Base-by-base conservation (phyloP, 2,329 filamentous ascomycete species). In the Eutypa lata region DNA sequence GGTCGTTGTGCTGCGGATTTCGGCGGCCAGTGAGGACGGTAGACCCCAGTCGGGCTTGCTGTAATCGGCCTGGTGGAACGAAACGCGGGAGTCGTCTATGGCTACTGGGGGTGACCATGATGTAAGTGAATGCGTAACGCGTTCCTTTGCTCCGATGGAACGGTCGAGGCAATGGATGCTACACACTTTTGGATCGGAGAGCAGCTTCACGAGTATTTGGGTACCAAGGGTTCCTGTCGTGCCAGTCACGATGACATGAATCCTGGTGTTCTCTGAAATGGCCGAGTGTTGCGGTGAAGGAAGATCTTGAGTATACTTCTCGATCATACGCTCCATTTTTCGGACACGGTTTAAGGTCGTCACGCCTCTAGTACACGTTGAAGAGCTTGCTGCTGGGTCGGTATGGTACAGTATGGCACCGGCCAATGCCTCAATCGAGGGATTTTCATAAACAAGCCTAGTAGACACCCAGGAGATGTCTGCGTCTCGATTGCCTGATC, bases 181-280 rank as follows among this genome's bases (percentile, higher is more conserved):
- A 2, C 43, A 53, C 3, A 71, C 58, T 2, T 38, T 50, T 1
- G 57, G 47, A 10, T 65, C 59, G 7, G 38, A 50, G 3, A 72
- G 60, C 2, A 71, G 53, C 14, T 53, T 53, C 16, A 67, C 55
- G 0, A 72, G 62, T 3, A 71, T 48, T 50, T 69, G 68, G 24
- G 60, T 66, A 2, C 70, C 69, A 1, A 71, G 58, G 0, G 67
- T 65, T 13, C 69, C 70, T 2, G 69, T 72, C 0, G 64, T 65
- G 2, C 70, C 69, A 3, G 70, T 72, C 14, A 72, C 47, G 16
- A 68, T 56, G 7, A 72, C 52, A 3, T 52, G 40, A n/a, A 24
- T 26, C 18, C 37, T 26, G 11, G 13, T 33, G 1, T 18, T 31
- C 35, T 38, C 35, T 18, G 35, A 38, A 38, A 5, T 38, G 5